Percentiles rank a stretch among this genome's conserved stretches.
These are phyloP conservation scores for Globisporangium nagaii DNA, from an alignment of 352 stramenopile genomes.

Conservation along the genomic window DNA sequence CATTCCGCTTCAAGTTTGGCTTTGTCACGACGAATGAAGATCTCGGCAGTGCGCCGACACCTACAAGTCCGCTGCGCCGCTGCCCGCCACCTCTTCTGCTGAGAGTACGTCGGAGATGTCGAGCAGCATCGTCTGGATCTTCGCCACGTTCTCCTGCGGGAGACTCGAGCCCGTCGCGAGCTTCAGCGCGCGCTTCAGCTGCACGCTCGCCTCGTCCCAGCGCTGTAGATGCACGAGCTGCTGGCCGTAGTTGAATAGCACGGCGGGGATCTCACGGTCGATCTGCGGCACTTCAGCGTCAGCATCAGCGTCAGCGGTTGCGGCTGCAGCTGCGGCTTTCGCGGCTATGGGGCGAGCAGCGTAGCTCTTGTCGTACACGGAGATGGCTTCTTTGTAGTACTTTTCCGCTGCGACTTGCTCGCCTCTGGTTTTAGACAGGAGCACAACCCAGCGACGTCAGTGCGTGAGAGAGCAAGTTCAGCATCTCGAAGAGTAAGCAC, in stretches of 20 bases:
- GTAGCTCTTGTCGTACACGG: conserved; percentile 16
- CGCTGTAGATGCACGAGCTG: conserved; percentile 21
- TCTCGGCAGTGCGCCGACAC: too few species aligned
- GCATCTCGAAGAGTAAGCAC: too few species aligned
- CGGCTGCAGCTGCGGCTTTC: not conserved
- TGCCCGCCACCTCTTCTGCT: not conserved
- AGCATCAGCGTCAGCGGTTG: too few species aligned
- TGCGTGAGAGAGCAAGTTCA: too few species aligned
- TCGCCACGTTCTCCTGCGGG: not conserved
- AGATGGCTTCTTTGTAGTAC: conserved; percentile 34
- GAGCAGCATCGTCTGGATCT: not conserved
- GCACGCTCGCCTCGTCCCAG: conserved; percentile 17
- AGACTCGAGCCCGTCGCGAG: not conserved
- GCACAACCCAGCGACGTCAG: too few species aligned
- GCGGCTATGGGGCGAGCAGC: not conserved
- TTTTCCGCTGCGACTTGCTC: conserved; percentile 28
- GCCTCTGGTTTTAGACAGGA: conserved; percentile 12
- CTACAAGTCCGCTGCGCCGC: too few species aligned
- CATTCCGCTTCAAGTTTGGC: too few species aligned
- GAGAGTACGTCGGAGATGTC: not conserved
- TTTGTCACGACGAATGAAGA: too few species aligned
- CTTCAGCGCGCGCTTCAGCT: not conserved
- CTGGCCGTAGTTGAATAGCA: conserved; percentile 31
- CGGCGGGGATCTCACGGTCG: conserved; percentile 19
- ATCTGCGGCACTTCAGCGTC: conserved; percentile 6